Base-by-base conservation (phyloP, 2,329 filamentous ascomycete genomes). In the Magnaporthales sp. region DNA sequence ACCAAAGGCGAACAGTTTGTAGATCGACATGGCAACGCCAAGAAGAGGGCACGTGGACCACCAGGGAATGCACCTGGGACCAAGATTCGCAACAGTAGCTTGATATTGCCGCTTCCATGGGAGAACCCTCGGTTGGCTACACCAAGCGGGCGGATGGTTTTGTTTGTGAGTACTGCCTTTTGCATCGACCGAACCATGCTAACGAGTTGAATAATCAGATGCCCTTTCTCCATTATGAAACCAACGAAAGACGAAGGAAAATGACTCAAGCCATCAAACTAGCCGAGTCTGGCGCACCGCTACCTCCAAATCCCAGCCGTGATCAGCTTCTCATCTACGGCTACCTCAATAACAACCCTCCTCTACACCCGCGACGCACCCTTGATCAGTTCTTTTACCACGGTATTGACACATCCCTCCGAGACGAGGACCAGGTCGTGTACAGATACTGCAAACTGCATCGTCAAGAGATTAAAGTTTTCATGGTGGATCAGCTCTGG, bases 401-500 rank as follows among this genome's bases (percentile, higher is more conserved):
- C 54, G 86, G 86, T 62, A 85, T 86, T 65, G 83, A 89, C 69
- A 90, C 87, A 0, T 78, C 82, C 60, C 80, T 77, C 9, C 82
- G 87, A 46, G 87, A 90, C 69, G 77, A 79, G 32, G 86, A 89
- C 70, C 87, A 90, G 72, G 87, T 89, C 1, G 86, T 89, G 0
- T 88, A 85, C 71, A 80, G 87, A 11, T 89, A 89, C 69, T 73
- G 76, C 75, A 73, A 71, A 26, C 70, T 77, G 63, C 68, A 69
- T 1, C 70, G 76, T 1, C 22, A 65, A 19, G 83, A 86, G 66
- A 80, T 80, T 0, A 88, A 88, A 68, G 82, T 89, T 2, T 88
- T 88, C 73, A 89, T 89, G 86, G 87, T 90, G 0, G 87, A 90
- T 72, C 87, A 90, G 70, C 76, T 90, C 1, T 90, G 87, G 87